A percentile compares a stretch with the other conserved stretches of the same genome.
These are phyloP conservation scores for Microsporum ferrugineum DNA, from an alignment of 2,329 filamentous ascomycete species.

Conservation along the genomic window DNA sequence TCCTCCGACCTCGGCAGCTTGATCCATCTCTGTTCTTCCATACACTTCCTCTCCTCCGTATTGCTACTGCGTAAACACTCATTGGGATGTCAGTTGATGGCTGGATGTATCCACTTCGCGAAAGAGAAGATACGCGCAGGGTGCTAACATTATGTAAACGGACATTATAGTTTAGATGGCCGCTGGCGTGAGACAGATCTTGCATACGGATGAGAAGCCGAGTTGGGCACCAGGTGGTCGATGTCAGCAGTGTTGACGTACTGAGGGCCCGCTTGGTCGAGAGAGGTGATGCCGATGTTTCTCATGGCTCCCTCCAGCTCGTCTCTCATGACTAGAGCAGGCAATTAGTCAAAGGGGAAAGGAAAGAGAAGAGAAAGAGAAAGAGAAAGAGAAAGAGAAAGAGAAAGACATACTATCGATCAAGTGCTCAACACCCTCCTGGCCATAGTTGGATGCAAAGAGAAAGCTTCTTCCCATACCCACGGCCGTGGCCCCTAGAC, in stretches of 20 bases:
- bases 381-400: conserved; percentile 10
- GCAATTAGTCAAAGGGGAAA: not conserved
- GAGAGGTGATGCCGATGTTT: conserved; percentile 36
- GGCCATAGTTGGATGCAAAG: conserved; percentile 44
- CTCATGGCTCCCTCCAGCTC: conserved; percentile 41
- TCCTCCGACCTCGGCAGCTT: not conserved
- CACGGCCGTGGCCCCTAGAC: conserved; percentile 44
- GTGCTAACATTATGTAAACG: not conserved
- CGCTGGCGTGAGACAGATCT: conserved; percentile 24
- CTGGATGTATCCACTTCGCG: not conserved
- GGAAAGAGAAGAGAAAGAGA: not conserved
- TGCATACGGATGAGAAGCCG: conserved; percentile 34
- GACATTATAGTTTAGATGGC: conserved; percentile 21
- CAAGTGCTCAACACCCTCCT: conserved; percentile 44
- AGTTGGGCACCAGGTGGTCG: conserved; percentile 38
- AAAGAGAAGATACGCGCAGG: not conserved
- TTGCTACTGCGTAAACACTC: not conserved
- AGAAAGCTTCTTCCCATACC: conserved; percentile 44
- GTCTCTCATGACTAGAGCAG: conserved; percentile 31
- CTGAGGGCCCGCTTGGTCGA: conserved; percentile 35
- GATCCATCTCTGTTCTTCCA: not conserved
- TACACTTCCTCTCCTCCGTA: not conserved
- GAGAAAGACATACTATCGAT: conserved; percentile 40
- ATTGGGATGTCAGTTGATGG: not conserved
- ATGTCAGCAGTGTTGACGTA: conserved; percentile 40